phyloP scores from a whole-genome alignment of 345 rosid species.

The Eucalyptus leucophloia region DNA sequence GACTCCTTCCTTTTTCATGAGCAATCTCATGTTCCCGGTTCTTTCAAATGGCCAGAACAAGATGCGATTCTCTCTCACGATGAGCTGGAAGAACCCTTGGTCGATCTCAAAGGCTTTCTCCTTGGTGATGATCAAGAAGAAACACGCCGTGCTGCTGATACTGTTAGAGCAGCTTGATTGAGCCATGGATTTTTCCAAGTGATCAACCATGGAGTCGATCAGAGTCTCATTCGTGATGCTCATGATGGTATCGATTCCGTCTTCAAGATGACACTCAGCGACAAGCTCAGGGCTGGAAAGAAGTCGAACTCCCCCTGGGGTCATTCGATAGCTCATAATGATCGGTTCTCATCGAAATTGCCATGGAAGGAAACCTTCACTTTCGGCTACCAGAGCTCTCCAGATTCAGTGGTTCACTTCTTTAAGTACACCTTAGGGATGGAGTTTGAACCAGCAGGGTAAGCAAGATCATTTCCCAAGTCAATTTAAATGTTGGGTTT shows the following conservation, averaged over 20 bases:
- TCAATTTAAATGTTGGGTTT: not conserved
- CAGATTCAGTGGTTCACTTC: constrained; percentile 13
- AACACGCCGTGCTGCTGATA: constrained; percentile 6
- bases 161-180: constrained; percentile 31
- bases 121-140: constrained; percentile 16
- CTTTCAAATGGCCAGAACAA: constrained; percentile 35
- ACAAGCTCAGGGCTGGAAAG: constrained; percentile 16
- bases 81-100: constrained; percentile 27
- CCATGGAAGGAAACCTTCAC: constrained; percentile 70
- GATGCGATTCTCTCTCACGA: constrained; percentile 8
- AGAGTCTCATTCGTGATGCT: constrained; percentile 12
- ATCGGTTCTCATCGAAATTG: constrained; percentile 34
- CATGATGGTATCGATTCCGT: constrained; percentile 10
- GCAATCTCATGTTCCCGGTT: constrained; percentile 1
- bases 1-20: not conserved
- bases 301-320: constrained; percentile 15
- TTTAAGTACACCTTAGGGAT: constrained; percentile 16
- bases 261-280: constrained; percentile 11
- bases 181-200: constrained; percentile 61
- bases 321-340: constrained; percentile 29
- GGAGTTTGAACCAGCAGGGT: constrained; percentile 25
- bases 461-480: not conserved
- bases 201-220: constrained; percentile 44
- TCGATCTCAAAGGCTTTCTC: constrained; percentile 34
- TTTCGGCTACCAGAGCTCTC: not conserved